phyloP scores from a whole-genome alignment of 1,139 yeast genomes.

The Blastobotrys raffinosifermentans region DNA sequence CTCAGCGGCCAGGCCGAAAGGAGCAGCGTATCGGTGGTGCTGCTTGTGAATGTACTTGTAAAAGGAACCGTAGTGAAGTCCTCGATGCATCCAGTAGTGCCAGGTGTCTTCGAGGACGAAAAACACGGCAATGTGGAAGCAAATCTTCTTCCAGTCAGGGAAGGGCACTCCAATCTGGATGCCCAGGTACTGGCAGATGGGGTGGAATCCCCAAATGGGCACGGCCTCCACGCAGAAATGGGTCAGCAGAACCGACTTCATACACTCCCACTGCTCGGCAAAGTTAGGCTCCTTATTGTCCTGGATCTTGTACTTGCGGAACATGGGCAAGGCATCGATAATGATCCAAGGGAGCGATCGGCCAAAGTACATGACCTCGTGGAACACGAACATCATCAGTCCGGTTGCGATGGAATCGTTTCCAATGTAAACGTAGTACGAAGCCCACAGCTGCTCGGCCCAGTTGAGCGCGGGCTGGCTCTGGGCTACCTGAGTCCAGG shows the following conservation, averaged over 20 bases:
- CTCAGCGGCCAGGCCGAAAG: constrained; percentile 93
- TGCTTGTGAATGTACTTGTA: constrained; percentile 91
- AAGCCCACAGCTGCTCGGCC: constrained; percentile 72
- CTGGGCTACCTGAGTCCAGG: constrained; percentile 14
- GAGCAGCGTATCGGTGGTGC: constrained; percentile 96
- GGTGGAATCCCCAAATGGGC: constrained; percentile 96
- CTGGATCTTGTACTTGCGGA: constrained; percentile 74
- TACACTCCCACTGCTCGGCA: constrained; percentile 87
- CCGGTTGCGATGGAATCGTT: constrained; percentile 86
- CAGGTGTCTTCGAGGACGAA: constrained; percentile 86
- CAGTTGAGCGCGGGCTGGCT: constrained; percentile 18
- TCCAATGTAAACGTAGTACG: constrained; percentile 70
- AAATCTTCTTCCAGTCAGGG: constrained; percentile 53
- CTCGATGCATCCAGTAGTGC: constrained; percentile 94
- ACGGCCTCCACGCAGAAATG: constrained; percentile 90
- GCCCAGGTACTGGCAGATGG: constrained; percentile 73
- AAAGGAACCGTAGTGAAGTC: constrained; percentile 76
- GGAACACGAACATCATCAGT: constrained; percentile 64
- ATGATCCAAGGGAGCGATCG: constrained; percentile 85
- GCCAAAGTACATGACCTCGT: constrained; percentile 79
- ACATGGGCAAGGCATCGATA: constrained; percentile 70
- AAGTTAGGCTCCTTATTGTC: constrained; percentile 70
- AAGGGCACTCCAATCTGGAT: constrained; percentile 77
- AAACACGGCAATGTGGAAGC: constrained; percentile 61
- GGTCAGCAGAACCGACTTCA: constrained; percentile 73